Evolutionary conservation across 2,329 filamentous ascomycete genomes (phyloP).

Genomic region (Ciborinia camelliae): DNA sequence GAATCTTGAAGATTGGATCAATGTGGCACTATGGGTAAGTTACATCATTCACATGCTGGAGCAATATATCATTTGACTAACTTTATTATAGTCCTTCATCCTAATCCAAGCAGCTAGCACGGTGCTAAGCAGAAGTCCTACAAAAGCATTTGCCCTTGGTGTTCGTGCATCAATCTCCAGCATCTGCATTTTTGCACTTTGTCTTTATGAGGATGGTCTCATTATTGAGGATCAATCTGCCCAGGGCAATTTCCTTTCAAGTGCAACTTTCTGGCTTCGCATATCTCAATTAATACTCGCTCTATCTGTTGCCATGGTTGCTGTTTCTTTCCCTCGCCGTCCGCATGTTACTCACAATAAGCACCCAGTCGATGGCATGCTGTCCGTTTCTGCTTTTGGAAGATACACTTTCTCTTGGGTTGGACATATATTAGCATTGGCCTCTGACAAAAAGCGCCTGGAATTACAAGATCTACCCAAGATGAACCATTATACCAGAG

Average conservation of each 20-base stretch:
- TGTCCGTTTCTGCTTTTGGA: conserved; percentile 56
- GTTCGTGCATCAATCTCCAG: conserved; percentile 50
- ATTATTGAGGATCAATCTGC: conserved; percentile 35
- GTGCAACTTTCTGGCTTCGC: conserved; percentile 45
- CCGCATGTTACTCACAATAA: conserved; percentile 62
- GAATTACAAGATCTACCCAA: conserved; percentile 60
- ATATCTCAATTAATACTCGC: conserved; percentile 46
- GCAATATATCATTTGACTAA: conserved; percentile 22
- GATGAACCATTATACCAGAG: conserved; percentile 53
- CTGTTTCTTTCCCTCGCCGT: conserved; percentile 60
- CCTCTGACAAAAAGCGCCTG: conserved; percentile 56
- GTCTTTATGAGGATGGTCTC: conserved; percentile 46
- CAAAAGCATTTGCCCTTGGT: conserved; percentile 53
- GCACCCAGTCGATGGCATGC: conserved; percentile 59
- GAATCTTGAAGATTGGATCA: conserved; percentile 57
- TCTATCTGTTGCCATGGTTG: conserved; percentile 47
- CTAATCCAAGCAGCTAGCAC: conserved; percentile 51
- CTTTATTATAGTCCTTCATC: conserved; percentile 45
- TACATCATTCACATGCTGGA: conserved; percentile 33
- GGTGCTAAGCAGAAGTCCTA: conserved; percentile 48
- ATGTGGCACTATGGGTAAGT: conserved; percentile 61
- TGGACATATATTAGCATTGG: conserved; percentile 50
- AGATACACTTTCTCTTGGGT: conserved; percentile 68
- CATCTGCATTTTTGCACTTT: conserved; percentile 44
- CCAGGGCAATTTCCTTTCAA: conserved; percentile 19